These are phyloP conservation scores for Microcyclospora pomicola DNA, from an alignment of 2,329 filamentous ascomycete species.

Conservation along the genomic window DNA sequence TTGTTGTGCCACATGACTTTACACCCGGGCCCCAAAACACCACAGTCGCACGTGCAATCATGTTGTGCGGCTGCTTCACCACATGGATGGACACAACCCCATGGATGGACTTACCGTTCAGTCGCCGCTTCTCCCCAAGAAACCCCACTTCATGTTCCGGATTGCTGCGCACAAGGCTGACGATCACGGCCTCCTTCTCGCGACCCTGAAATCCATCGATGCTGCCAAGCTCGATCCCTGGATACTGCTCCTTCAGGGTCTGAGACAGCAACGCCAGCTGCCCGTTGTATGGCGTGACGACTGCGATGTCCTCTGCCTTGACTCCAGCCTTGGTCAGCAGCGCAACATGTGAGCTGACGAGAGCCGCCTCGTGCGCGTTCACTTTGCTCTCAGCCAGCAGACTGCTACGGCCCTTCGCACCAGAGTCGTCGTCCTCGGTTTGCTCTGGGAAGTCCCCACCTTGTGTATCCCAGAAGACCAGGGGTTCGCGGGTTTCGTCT, in stretches of 20 bases:
- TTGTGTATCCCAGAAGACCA: conserved; percentile 94
- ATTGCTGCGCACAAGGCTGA: conserved; percentile 91
- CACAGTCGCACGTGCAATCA: no score
- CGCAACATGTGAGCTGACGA: conserved; percentile 66
- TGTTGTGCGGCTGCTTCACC: no score
- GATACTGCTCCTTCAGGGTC: conserved; percentile 65
- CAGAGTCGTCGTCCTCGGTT: conserved; percentile 51
- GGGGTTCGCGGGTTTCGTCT: conserved; percentile 74
- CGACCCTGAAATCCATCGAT: conserved; percentile 95
- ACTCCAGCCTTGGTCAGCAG: conserved; percentile 69
- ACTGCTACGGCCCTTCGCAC: conserved; percentile 34
- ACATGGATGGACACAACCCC: no score
- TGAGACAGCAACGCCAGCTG: conserved; percentile 67
- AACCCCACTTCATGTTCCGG: conserved; percentile 79
- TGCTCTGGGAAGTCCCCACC: conserved; percentile 65
- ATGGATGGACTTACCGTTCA: conserved; percentile 62
- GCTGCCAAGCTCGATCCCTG: conserved; percentile 83
- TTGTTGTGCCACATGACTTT: conserved; percentile 1
- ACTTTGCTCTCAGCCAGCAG: conserved; percentile 67
- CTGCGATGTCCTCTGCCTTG: conserved; percentile 69
- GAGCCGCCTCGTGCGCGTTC: conserved; percentile 76
- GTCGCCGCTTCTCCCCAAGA: conserved; percentile 72
- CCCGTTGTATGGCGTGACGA: conserved; percentile 93
- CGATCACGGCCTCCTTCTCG: conserved; percentile 89
- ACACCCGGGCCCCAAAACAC: no score